phyloP scores from a whole-genome alignment of 2,329 filamentous ascomycete species.

The Sporothrix dimorphospora region DNA sequence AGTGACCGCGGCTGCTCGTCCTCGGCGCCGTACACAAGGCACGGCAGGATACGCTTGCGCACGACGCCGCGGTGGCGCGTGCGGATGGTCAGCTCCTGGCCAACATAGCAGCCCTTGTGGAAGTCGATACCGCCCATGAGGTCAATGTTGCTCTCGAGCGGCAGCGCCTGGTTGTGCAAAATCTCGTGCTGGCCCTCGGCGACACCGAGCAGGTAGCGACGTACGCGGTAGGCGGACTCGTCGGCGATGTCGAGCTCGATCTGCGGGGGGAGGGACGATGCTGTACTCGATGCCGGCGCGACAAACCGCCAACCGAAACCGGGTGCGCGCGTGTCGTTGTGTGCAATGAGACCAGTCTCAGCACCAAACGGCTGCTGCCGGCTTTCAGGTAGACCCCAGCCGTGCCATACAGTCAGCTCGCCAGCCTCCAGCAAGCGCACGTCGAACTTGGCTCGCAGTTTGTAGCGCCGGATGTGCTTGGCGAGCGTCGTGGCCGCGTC shows the following conservation, averaged over 20 bases:
- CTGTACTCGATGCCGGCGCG: slow-evolving; percentile 30
- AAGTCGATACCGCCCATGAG: slow-evolving; percentile 85
- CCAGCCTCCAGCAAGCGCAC: slow-evolving; percentile 66
- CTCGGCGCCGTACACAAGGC: slow-evolving; percentile 66
- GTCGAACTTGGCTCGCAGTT: slow-evolving; percentile 77
- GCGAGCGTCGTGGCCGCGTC: slow-evolving; percentile 63
- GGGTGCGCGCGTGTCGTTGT: slow-evolving; percentile 58
- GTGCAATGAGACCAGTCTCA: slow-evolving; percentile 39
- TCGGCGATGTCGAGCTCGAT: slow-evolving; percentile 32
- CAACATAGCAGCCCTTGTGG: slow-evolving; percentile 94
- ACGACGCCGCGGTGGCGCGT: slow-evolving; percentile 95
- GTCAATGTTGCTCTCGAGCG: slow-evolving; percentile 89
- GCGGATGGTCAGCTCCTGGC: slow-evolving; percentile 93
- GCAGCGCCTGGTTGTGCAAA: slow-evolving; percentile 68
- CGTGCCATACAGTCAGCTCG: slow-evolving; percentile 71
- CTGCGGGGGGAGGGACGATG: slow-evolving; percentile 17
- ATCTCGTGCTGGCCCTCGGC: slow-evolving; percentile 86
- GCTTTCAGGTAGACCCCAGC: slow-evolving; percentile 62
- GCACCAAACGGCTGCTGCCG: background rate
- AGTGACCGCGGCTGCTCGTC: slow-evolving; percentile 41
- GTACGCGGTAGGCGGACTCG: slow-evolving; percentile 69
- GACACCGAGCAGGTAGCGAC: slow-evolving; percentile 78
- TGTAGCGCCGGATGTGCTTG: slow-evolving; percentile 81
- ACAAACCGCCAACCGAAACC: slow-evolving; percentile 58
- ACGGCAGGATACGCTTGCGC: slow-evolving; percentile 83